These are phyloP conservation scores for Colletotrichum simmondsii DNA, from an alignment of 2,329 filamentous ascomycete species.

Conservation along the genomic window DNA sequence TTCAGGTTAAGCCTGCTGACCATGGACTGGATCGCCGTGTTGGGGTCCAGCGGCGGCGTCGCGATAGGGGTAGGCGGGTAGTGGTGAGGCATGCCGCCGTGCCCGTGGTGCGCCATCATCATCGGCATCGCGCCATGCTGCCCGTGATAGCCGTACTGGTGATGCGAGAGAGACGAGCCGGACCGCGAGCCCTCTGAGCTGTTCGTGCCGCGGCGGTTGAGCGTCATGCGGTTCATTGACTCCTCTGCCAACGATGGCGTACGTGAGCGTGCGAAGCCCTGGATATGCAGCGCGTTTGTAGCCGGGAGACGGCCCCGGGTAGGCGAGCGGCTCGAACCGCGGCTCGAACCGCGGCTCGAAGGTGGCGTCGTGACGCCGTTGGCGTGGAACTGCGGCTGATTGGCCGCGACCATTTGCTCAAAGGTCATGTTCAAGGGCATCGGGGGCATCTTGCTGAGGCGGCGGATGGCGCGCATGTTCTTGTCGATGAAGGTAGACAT, in stretches of 20 bases:
- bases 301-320: slow-evolving; percentile 25
- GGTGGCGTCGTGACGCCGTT: slow-evolving; percentile 43
- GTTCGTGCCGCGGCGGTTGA: slow-evolving; percentile 35
- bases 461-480: slow-evolving; percentile 54
- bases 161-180: neutral
- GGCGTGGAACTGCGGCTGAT: slow-evolving; percentile 36
- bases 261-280: slow-evolving; percentile 36
- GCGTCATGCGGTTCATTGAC: slow-evolving; percentile 20
- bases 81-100: neutral
- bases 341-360: slow-evolving; percentile 45
- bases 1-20: slow-evolving; percentile 47
- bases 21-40: slow-evolving; percentile 44
- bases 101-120: slow-evolving; percentile 18
- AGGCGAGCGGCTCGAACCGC: slow-evolving; percentile 44
- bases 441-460: slow-evolving; percentile 52
- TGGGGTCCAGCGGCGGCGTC: slow-evolving; percentile 42
- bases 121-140: neutral
- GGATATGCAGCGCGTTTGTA: neutral
- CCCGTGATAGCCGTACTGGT: neutral
- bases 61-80: slow-evolving; percentile 37
- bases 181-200: slow-evolving; percentile 30
- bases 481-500: slow-evolving; percentile 57
- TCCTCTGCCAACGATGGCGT: slow-evolving; percentile 27
- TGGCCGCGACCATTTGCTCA: slow-evolving; percentile 43
- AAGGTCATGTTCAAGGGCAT: slow-evolving; percentile 42